Base-by-base conservation (phyloP, 2,329 filamentous ascomycete genomes). In the Talaromyces sp. region DNA sequence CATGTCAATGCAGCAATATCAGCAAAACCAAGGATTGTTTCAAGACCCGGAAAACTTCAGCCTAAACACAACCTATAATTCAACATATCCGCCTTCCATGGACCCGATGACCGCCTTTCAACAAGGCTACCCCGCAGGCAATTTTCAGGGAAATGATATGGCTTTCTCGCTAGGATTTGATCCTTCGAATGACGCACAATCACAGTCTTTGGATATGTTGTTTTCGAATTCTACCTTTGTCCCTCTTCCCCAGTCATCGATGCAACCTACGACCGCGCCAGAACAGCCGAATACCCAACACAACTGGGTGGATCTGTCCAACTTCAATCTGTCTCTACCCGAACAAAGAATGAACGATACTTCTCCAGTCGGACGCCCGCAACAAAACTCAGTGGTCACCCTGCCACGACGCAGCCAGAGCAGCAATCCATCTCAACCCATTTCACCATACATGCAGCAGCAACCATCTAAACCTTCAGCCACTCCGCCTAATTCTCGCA, bases 281-380 rank as follows among this genome's bases (percentile, higher is more conserved):
- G 64, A 54, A 36, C 59, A 58, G n/a, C 19, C 60, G 19, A 45
- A 22, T 59, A 40, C 61, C 7, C 64, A 63, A 43, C 40, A 63
- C 19, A 62, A 63, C 53, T 66, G 64, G 64, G 19, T 17, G n/a
- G 53, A 58, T 38, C 29, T 66, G 59, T 53, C 64, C n/a, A 66
- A 63, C 54, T 63, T 66, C 19, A 59, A 63, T 38, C 2, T 66
- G 53, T 49, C 64, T 31, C 27, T 66, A 19, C 25, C 53, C 49
- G 53, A 43, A 22, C 64, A 59, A 22, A 59, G 56, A 5, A 17
- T 60, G n/a, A 45, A 63, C 6, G 4, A 19, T 17, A 15, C 13
- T 6, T 25, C 62, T 17, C 8, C 54, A 36, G 29, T 45, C 17
- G 62, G 31, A 17, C n/a, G 15, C 15, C 25, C 43, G 8, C 22